Percentiles rank a stretch among this genome's conserved stretches.
phyloP scores from a whole-genome alignment of 176 grass and related monocot genomes.

The Juncus inflexus region DNA sequence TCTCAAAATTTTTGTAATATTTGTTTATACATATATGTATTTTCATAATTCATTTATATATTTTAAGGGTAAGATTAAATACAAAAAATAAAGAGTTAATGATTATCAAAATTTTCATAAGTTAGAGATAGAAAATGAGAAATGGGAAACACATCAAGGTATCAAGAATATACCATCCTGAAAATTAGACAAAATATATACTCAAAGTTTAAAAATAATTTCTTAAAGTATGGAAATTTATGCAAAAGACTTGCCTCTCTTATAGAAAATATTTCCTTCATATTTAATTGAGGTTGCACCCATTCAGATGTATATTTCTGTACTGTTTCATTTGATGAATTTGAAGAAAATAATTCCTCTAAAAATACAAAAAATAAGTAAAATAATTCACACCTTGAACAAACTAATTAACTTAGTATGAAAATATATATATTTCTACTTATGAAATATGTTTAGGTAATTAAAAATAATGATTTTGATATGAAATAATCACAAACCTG shows the following conservation, averaged over 20 bases:
- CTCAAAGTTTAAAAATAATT: neutral
- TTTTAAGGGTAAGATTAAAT: neutral
- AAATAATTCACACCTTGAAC: neutral
- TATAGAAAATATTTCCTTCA: slow-evolving; percentile 65
- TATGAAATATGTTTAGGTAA: neutral
- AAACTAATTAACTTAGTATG: too few species aligned
- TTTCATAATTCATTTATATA: slow-evolving; percentile 1
- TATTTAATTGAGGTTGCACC: slow-evolving; percentile 59
- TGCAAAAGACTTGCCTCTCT: slow-evolving; percentile 44
- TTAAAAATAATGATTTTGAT: neutral
- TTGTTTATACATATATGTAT: neutral
- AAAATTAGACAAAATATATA: slow-evolving; percentile 27
- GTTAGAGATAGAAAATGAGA: neutral
- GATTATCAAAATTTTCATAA: neutral
- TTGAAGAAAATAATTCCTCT: slow-evolving; percentile 32
- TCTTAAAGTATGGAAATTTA: too few species aligned
- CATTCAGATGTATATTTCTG: slow-evolving; percentile 53
- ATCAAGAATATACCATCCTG: slow-evolving; percentile 52
- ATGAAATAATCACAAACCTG: slow-evolving; percentile 36
- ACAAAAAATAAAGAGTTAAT: neutral
- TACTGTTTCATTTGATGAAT: slow-evolving; percentile 19
- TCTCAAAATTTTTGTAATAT: too few species aligned
- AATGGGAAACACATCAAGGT: slow-evolving; percentile 14
- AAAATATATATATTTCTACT: too few species aligned
- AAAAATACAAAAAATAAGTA: slow-evolving; percentile 31